Evolutionary conservation across 352 stramenopile genomes (phyloP).

Genomic region (Globisporangium cylindrosporum): DNA sequence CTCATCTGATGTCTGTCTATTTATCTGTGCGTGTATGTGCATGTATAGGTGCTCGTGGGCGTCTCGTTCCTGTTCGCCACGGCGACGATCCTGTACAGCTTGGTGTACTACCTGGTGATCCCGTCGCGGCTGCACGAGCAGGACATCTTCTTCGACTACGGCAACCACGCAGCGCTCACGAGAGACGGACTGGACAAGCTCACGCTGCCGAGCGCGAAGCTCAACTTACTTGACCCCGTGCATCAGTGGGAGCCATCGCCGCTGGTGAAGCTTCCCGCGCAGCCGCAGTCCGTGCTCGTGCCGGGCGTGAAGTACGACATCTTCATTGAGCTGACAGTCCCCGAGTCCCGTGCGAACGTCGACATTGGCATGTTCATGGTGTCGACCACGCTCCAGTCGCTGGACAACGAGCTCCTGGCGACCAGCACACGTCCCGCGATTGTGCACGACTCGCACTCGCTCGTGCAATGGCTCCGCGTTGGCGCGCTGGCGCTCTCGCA

Average conservation of each 20-base stretch:
- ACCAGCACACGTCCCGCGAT: slow-evolving; percentile 55
- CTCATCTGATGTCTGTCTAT: not conserved
- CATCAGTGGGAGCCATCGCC: slow-evolving; percentile 58
- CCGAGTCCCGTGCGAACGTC: slow-evolving; percentile 56
- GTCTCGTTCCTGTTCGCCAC: slow-evolving; percentile 46
- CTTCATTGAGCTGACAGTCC: slow-evolving; percentile 67
- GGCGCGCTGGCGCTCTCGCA: slow-evolving; percentile 52
- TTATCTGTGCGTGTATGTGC: slow-evolving; percentile 4
- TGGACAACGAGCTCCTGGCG: slow-evolving; percentile 31
- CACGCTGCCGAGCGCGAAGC: slow-evolving; percentile 45
- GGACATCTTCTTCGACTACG: slow-evolving; percentile 76
- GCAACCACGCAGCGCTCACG: slow-evolving; percentile 39
- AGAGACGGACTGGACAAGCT: slow-evolving; percentile 9
- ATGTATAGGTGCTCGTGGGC: slow-evolving; percentile 29
- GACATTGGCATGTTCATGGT: slow-evolving; percentile 83
- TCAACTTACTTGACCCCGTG: slow-evolving; percentile 52
- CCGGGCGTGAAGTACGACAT: slow-evolving; percentile 78
- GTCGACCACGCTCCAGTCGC: slow-evolving; percentile 36
- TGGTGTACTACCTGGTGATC: slow-evolving; percentile 80
- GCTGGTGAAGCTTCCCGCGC: slow-evolving; percentile 21
- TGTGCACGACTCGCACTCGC: slow-evolving; percentile 54
- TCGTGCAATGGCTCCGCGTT: slow-evolving; percentile 52
- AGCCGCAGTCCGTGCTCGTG: slow-evolving; percentile 36
- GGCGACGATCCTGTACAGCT: slow-evolving; percentile 60
- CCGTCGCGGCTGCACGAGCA: slow-evolving; percentile 75